Conservation (phyloP, 192 early-diverging fungal species). For the Linnemannia exigua region DNA sequence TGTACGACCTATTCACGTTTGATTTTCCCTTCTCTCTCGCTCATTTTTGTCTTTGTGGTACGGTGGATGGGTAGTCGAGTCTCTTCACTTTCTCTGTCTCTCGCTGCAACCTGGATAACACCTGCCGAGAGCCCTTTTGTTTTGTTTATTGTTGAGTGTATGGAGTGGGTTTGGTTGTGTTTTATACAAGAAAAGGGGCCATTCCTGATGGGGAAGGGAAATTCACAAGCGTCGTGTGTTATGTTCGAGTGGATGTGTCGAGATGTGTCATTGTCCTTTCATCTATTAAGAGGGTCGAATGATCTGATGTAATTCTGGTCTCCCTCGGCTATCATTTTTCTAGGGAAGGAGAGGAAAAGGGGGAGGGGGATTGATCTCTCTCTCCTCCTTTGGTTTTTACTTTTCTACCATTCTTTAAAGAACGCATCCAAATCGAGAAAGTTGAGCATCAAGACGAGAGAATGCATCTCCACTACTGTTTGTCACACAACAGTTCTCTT, state of each 20-base stretch:
- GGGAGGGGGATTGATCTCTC: neutral
- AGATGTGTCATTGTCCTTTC: too few species aligned
- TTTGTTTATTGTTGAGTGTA: neutral
- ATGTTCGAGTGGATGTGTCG: too few species aligned
- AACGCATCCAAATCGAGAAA: neutral
- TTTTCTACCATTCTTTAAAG: neutral
- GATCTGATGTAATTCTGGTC: neutral
- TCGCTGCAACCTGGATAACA: neutral
- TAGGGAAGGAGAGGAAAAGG: neutral
- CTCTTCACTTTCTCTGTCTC: neutral
- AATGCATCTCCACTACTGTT: neutral
- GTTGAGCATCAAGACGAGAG: too few species aligned
- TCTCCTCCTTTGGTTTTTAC: neutral
- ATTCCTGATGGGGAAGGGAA: conserved; percentile 2
- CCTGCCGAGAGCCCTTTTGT: neutral
- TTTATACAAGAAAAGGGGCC: neutral
- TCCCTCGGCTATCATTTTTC: neutral
- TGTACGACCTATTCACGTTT: neutral
- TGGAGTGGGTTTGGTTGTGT: neutral
- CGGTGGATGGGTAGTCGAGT: neutral
- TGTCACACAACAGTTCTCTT: neutral
- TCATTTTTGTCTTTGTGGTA: neutral
- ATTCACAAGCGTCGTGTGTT: neutral
- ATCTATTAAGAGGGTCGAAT: too few species aligned
- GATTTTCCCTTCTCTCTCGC: neutral